Conservation (phyloP, 495 filamentous ascomycete species). For the Trichoderma reesei region DNA sequence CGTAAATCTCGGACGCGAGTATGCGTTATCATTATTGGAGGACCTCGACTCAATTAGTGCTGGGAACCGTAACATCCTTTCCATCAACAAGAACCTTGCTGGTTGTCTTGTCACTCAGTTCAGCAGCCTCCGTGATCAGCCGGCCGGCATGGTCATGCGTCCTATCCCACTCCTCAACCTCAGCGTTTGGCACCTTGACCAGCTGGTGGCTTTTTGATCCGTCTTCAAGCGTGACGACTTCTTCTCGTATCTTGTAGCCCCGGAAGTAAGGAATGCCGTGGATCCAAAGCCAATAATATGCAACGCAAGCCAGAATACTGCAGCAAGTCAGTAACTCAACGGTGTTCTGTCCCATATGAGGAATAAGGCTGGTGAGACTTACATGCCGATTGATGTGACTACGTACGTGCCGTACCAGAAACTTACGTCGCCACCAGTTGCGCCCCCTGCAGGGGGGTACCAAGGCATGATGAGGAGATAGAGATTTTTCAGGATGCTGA, state of each 20-base stretch:
- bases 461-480: slow-evolving; percentile 55
- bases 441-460: slow-evolving; percentile 51
- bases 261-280: slow-evolving; percentile 39
- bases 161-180: slow-evolving; percentile 44
- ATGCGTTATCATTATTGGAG: background rate
- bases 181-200: slow-evolving; percentile 41
- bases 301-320: slow-evolving; percentile 38
- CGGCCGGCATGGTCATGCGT: slow-evolving; percentile 46
- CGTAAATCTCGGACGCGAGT: background rate
- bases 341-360: background rate
- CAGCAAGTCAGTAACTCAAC: background rate
- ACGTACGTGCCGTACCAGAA: slow-evolving; percentile 61
- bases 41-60: background rate
- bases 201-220: slow-evolving; percentile 43
- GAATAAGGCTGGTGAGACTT: slow-evolving; percentile 23
- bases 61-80: background rate
- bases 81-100: background rate
- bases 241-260: slow-evolving; percentile 45
- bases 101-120: background rate
- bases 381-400: slow-evolving; percentile 47
- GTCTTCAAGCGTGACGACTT: slow-evolving; percentile 37
- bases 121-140: background rate
- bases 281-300: slow-evolving; percentile 51
- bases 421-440: slow-evolving; percentile 48
- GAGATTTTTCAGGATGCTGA: slow-evolving; percentile 43